Evolutionary conservation across 306 rosid species (phyloP).

Genomic region (Quercus cerris): DNA sequence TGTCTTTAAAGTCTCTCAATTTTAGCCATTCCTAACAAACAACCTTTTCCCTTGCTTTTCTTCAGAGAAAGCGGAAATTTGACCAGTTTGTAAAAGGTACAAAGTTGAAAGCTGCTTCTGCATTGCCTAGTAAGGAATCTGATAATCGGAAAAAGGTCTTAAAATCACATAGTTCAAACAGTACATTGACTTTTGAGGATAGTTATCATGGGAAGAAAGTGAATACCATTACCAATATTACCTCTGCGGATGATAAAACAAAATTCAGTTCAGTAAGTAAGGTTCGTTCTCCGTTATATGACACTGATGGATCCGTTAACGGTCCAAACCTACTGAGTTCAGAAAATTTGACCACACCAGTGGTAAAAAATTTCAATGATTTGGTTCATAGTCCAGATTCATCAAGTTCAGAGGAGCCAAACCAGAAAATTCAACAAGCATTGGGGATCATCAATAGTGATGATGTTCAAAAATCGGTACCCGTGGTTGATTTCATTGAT

Average conservation of each 20-base stretch:
- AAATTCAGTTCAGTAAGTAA: background rate
- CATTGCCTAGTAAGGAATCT: background rate
- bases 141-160: background rate
- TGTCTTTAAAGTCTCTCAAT: too few species aligned
- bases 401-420: constrained; percentile 1
- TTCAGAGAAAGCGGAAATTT: constrained; percentile 23
- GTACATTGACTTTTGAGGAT: constrained; percentile 4
- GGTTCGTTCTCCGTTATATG: background rate
- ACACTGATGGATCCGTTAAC: background rate
- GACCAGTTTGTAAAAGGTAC: constrained; percentile 4
- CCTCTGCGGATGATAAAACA: constrained; percentile 2
- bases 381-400: background rate
- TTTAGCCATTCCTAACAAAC: background rate
- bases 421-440: background rate
- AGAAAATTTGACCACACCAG: background rate
- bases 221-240: background rate
- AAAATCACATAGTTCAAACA: constrained; percentile 3
- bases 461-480: background rate
- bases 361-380: background rate
- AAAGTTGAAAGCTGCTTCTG: background rate
- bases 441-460: constrained; percentile 2
- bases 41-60: background rate
- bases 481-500: constrained; percentile 1
- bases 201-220: background rate
- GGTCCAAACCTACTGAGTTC: constrained; percentile 10